Conservation (phyloP, 805 yeast genomes). For the Vanderwaltozyma tropicalis region DNA sequence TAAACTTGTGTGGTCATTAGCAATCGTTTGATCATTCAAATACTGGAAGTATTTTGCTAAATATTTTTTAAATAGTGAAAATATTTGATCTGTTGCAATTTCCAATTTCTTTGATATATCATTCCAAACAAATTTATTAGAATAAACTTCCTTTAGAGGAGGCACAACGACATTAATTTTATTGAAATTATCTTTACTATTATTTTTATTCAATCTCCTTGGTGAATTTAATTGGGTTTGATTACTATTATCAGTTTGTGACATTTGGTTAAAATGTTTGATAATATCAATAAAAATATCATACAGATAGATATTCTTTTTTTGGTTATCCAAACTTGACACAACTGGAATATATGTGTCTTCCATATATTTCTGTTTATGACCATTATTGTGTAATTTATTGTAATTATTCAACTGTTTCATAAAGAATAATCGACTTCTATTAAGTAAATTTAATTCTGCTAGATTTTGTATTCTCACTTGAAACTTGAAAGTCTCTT, state of each 20-base stretch:
- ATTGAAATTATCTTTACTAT: background rate
- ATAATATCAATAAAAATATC: slow-evolving; percentile 32
- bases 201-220: no score
- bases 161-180: background rate
- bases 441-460: slow-evolving; percentile 51
- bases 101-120: slow-evolving; percentile 9
- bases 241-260: no score
- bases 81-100: slow-evolving; percentile 2
- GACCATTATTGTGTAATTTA: background rate
- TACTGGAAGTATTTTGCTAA: slow-evolving; percentile 28
- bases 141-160: slow-evolving; percentile 1
- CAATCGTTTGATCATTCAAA: slow-evolving; percentile 13
- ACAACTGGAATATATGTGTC: background rate
- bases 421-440: slow-evolving; percentile 53
- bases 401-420: slow-evolving; percentile 51
- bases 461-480: slow-evolving; percentile 59
- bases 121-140: slow-evolving; percentile 23
- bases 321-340: background rate
- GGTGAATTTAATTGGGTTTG: background rate
- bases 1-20: background rate
- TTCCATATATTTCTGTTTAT: slow-evolving; percentile 9
- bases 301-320: slow-evolving; percentile 23
- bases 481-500: slow-evolving; percentile 46
- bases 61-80: slow-evolving; percentile 14
- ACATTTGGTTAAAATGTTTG: slow-evolving; percentile 7